Evolutionary conservation across 768 basidiomycete species (phyloP).

Genomic region (Calocybe cyanea): DNA sequence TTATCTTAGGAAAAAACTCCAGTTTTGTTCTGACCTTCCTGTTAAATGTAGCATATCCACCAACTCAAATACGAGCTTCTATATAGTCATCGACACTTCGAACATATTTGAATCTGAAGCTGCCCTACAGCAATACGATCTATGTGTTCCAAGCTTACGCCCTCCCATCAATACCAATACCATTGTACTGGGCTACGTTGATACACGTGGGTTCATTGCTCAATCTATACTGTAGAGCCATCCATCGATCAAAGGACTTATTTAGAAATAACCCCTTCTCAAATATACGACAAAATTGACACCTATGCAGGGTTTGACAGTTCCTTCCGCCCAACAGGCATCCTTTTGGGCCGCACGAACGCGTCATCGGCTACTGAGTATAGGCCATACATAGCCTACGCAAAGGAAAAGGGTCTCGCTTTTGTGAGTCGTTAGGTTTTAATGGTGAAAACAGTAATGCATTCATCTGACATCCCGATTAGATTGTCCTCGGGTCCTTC

Average conservation of each 20-base stretch:
- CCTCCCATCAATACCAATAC: conserved; percentile 7
- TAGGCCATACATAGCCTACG: conserved; percentile 2
- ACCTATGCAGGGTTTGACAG: conserved; percentile 10
- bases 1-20: neutral
- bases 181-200: conserved; percentile 8
- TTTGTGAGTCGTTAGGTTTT: conserved; percentile 10
- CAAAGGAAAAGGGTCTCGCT: conserved; percentile 6
- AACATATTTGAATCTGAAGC: conserved; percentile 3
- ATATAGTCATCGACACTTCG: conserved; percentile 6
- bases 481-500: conserved; percentile 6
- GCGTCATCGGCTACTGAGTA: conserved; percentile 1
- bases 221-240: too few species aligned
- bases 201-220: neutral
- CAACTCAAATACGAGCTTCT: conserved; percentile 5
- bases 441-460: too few species aligned
- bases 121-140: conserved; percentile 1
- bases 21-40: neutral
- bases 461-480: too few species aligned
- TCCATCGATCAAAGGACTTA: too few species aligned
- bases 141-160: conserved; percentile 10
- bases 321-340: conserved; percentile 8
- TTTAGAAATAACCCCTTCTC: too few species aligned
- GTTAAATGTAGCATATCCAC: neutral
- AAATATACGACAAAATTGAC: too few species aligned
- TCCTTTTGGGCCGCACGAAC: conserved; percentile 4